Evolutionary conservation across 2,329 filamentous ascomycete species (phyloP).

Genomic region (Exophiala xenobiotica): DNA sequence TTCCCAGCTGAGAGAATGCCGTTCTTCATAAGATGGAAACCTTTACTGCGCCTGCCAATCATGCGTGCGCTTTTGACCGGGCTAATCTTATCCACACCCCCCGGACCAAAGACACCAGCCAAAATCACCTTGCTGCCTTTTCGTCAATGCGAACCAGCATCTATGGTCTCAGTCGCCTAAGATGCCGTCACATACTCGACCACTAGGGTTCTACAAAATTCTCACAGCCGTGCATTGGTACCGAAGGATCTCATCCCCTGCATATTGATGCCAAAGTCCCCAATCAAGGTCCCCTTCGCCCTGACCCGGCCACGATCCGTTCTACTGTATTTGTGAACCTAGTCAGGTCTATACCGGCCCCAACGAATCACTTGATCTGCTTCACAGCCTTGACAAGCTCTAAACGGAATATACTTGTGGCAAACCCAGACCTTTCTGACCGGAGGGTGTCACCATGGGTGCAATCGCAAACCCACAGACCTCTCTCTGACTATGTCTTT

Average conservation of each 20-base stretch:
- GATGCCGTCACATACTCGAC: conserved; percentile 11
- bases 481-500: neutral
- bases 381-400: conserved; percentile 17
- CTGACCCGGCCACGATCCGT: conserved; percentile 13
- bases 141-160: conserved; percentile 20
- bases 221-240: conserved; percentile 24
- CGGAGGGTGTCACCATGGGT: conserved; percentile 14
- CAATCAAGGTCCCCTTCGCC: conserved; percentile 13
- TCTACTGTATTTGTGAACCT: conserved; percentile 12
- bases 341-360: neutral
- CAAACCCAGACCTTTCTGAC: no score
- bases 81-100: conserved; percentile 2
- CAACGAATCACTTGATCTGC: conserved; percentile 17
- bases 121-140: conserved; percentile 25
- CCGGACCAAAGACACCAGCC: conserved; percentile 8
- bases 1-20: neutral
- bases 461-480: neutral
- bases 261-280: conserved; percentile 17
- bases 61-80: neutral
- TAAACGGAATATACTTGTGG: conserved; percentile 8
- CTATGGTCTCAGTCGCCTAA: conserved; percentile 1
- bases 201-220: conserved; percentile 8
- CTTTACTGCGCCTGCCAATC: neutral
- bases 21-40: neutral
- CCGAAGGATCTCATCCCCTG: conserved; percentile 16